Evolutionary conservation across 805 yeast species (phyloP).

Genomic region (Pichia insulana): DNA sequence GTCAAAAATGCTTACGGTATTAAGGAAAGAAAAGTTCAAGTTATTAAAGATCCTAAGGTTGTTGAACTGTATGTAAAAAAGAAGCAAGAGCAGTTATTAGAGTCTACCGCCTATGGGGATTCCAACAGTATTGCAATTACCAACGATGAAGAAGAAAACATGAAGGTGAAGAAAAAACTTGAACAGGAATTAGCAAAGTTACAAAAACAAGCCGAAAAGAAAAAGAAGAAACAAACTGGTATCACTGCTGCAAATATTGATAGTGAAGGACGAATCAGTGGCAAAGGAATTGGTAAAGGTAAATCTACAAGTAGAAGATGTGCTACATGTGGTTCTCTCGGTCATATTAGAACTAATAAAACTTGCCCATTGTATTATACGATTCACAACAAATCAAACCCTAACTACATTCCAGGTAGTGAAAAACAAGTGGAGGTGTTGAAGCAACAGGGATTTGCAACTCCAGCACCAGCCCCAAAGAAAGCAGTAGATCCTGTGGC

Average conservation of each 20-base stretch:
- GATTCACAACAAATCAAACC: slow-evolving; percentile 29
- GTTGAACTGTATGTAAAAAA: slow-evolving; percentile 76
- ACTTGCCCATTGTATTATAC: slow-evolving; percentile 80
- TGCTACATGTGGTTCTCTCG: slow-evolving; percentile 91
- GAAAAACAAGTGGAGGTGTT: slow-evolving; percentile 15
- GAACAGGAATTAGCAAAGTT: slow-evolving; percentile 79
- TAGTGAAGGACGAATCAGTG: slow-evolving; percentile 36
- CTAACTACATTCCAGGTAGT: slow-evolving; percentile 27
- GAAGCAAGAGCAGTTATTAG: slow-evolving; percentile 27
- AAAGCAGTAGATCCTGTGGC: neutral
- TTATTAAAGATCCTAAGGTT: slow-evolving; percentile 76
- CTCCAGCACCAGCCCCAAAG: neutral
- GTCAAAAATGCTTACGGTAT: slow-evolving; percentile 79
- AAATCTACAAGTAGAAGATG: slow-evolving; percentile 74
- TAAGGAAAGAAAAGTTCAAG: slow-evolving; percentile 69
- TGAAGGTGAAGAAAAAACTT: slow-evolving; percentile 63
- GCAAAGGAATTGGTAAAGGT: slow-evolving; percentile 67
- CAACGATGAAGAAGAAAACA: slow-evolving; percentile 76
- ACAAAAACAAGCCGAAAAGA: slow-evolving; percentile 61
- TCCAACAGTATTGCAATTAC: slow-evolving; percentile 54
- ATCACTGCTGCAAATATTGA: slow-evolving; percentile 28
- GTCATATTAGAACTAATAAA: slow-evolving; percentile 88
- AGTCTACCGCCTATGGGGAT: slow-evolving; percentile 55
- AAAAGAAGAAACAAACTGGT: slow-evolving; percentile 25
- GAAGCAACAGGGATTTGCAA: slow-evolving; percentile 2